Percentiles rank a stretch among this genome's conserved stretches.
Conservation (phyloP, 2,329 filamentous ascomycete genomes). For the Metarhizium robertsii region DNA sequence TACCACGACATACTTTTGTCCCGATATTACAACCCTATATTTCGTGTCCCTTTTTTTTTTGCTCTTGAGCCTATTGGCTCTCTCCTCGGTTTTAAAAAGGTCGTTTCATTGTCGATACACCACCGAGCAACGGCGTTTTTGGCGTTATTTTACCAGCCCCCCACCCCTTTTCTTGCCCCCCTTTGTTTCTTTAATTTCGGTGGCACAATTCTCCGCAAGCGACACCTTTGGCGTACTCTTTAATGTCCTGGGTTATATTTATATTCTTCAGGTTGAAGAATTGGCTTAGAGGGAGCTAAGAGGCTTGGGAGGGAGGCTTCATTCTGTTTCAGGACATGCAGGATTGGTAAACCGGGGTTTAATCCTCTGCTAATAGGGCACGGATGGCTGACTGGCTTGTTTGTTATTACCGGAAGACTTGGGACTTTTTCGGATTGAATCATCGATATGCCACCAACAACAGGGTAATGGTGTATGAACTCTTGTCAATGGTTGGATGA, state of each 20-base stretch:
- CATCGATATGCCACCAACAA: not conserved
- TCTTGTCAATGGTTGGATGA: not conserved
- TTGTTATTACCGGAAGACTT: not conserved
- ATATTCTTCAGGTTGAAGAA: not conserved
- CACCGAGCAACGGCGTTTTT: constrained; percentile 23
- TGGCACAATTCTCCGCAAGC: not conserved
- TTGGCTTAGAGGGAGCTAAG: not conserved
- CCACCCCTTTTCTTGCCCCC: not conserved
- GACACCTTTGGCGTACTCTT: not conserved
- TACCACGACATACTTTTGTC: not conserved
- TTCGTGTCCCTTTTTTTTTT: constrained; percentile 11
- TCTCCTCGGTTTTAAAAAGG: not conserved
- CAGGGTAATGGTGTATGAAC: not conserved
- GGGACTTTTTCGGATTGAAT: not conserved
- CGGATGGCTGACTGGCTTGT: not conserved
- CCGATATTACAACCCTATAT: constrained; percentile 4
- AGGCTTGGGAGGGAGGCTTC: not conserved
- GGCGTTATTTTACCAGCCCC: not conserved
- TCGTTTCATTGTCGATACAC: constrained; percentile 3
- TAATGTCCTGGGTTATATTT: not conserved
- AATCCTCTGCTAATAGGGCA: not conserved
- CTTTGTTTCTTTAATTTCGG: not conserved
- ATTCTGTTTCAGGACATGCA: not conserved
- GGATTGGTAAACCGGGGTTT: not conserved
- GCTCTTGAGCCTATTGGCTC: not conserved